phyloP scores from a whole-genome alignment of 2,329 filamentous ascomycete genomes.

The Metarhizium brunneum region DNA sequence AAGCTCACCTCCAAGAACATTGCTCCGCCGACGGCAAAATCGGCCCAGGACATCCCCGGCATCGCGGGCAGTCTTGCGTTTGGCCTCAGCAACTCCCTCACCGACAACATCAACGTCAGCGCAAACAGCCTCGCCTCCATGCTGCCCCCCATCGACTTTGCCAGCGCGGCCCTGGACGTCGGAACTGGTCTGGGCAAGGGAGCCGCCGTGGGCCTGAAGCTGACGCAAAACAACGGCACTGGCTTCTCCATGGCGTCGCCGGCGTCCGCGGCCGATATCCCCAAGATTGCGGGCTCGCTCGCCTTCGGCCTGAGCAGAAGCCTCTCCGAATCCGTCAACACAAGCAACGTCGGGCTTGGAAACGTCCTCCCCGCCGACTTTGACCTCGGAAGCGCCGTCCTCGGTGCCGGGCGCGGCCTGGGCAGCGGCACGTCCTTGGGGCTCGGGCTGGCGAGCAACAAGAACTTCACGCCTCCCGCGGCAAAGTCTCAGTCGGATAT shows the following conservation, averaged over 20 bases:
- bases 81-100: constrained; percentile 3
- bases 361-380: neutral
- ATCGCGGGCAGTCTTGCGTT: constrained; percentile 4
- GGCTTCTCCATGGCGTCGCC: neutral
- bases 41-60: constrained; percentile 2
- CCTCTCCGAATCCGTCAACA: constrained; percentile 2
- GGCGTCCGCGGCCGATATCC: constrained; percentile 1
- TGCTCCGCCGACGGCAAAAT: neutral
- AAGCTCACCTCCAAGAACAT: neutral
- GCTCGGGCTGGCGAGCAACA: constrained; percentile 7
- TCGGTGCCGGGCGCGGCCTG: constrained; percentile 8
- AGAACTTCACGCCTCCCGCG: neutral
- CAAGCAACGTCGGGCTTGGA: neutral
- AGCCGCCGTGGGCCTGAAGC: constrained; percentile 5
- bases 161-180: neutral
- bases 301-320: constrained; percentile 5
- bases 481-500: constrained; percentile 2
- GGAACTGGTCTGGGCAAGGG: constrained; percentile 8
- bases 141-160: constrained; percentile 2
- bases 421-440: constrained; percentile 9
- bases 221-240: constrained; percentile 1
- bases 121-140: neutral
- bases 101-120: constrained; percentile 1
- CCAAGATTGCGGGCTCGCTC: constrained; percentile 3
- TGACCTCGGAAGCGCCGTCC: constrained; percentile 7